These are phyloP conservation scores for Phytophthora brassicae DNA, from an alignment of 352 stramenopile genomes.

Conservation along the genomic window DNA sequence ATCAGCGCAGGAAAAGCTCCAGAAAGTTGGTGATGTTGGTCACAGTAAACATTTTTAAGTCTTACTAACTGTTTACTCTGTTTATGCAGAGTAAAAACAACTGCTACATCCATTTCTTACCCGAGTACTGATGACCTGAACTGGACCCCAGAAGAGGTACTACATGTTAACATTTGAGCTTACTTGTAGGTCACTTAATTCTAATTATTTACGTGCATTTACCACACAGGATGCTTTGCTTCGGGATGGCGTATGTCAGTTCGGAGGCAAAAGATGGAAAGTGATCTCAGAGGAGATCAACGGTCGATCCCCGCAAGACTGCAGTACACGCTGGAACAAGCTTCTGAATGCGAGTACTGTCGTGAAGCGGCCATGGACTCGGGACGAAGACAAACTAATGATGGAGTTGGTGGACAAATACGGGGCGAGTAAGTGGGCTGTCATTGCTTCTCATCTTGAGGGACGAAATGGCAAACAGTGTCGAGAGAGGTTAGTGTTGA, in stretches of 20 bases:
- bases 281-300: conserved; percentile 56
- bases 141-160: conserved; percentile 55
- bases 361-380: conserved; percentile 69
- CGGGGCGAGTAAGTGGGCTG: conserved; percentile 70
- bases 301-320: conserved; percentile 47
- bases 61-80: no score
- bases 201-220: conserved; percentile 3
- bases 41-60: no score
- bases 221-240: conserved; percentile 61
- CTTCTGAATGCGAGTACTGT: conserved; percentile 63
- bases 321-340: conserved; percentile 69
- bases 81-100: conserved; percentile 26
- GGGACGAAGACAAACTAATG: conserved; percentile 68
- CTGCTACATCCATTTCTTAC: neutral
- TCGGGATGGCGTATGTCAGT: conserved; percentile 64
- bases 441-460: conserved; percentile 83
- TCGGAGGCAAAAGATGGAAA: conserved; percentile 85
- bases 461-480: conserved; percentile 90
- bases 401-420: conserved; percentile 55
- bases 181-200: neutral
- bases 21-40: conserved; percentile 41
- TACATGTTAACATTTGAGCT: neutral
- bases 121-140: conserved; percentile 8
- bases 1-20: conserved; percentile 31
- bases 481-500: conserved; percentile 56